Percentiles rank a stretch among this genome's conserved stretches.
Conservation (phyloP, 139 green algal genomes). For the Volvox africanus region DNA sequence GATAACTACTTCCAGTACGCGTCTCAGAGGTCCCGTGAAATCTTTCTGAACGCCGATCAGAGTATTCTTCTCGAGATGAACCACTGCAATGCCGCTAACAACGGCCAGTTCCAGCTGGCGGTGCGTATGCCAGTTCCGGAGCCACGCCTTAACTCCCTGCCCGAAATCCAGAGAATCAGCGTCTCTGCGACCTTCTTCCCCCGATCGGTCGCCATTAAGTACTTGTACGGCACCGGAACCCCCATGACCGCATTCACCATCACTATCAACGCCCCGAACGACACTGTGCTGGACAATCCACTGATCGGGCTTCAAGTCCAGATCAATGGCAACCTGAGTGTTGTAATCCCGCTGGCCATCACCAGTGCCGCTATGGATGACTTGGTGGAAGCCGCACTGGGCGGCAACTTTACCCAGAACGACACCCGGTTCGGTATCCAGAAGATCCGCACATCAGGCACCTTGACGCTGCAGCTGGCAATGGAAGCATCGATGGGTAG, state of each 20-base stretch:
- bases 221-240: conserved; percentile 33
- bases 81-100: conserved; percentile 21
- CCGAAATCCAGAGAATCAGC: conserved; percentile 1
- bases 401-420: not conserved
- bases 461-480: not conserved
- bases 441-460: not conserved
- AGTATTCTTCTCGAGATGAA: conserved; percentile 42
- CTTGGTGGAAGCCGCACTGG: not conserved
- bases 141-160: not conserved
- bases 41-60: conserved; percentile 44
- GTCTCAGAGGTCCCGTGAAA: not conserved
- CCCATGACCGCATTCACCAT: not conserved
- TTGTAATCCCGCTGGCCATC: not conserved
- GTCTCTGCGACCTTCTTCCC: not conserved
- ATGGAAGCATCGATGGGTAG: not conserved
- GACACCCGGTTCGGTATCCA: conserved; percentile 14
- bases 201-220: conserved; percentile 14
- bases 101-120: conserved; percentile 7
- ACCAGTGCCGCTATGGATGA: not conserved
- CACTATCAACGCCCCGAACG: not conserved
- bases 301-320: not conserved
- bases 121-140: conserved; percentile 9
- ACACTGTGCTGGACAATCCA: not conserved
- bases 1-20: conserved; percentile 30
- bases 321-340: not conserved